phyloP scores from a whole-genome alignment of 371 early-diverging fungal species.

The Gilbertella persicaria region DNA sequence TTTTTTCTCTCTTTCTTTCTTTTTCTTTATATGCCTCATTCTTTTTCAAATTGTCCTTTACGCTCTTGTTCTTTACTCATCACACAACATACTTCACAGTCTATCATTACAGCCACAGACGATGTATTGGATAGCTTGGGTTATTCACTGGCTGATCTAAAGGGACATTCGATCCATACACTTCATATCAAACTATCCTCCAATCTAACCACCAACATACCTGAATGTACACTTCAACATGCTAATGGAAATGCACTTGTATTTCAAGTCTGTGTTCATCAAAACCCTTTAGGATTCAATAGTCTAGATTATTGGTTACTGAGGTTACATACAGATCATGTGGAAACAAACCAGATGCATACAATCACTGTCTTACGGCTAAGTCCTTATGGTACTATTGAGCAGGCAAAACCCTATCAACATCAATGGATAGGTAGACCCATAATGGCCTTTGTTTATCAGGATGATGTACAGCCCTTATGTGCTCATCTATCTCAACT shows the following conservation, averaged over 20 bases:
- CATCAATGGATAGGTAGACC: constrained; percentile 20
- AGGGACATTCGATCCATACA: constrained; percentile 13
- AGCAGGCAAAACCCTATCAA: constrained; percentile 14
- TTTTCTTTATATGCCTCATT: neutral
- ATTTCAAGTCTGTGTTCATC: constrained; percentile 28
- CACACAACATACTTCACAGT: constrained; percentile 10
- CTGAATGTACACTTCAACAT: constrained; percentile 20
- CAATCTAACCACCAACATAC: constrained; percentile 12
- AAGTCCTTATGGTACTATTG: constrained; percentile 29
- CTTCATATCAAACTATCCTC: constrained; percentile 12
- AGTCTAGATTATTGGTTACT: constrained; percentile 26
- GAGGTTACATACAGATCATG: neutral
- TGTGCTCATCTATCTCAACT: constrained; percentile 13
- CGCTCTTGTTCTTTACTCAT: constrained; percentile 10
- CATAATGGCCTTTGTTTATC: constrained; percentile 27
- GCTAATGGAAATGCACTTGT: constrained; percentile 10
- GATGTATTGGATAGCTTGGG: constrained; percentile 16
- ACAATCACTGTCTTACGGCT: constrained; percentile 15
- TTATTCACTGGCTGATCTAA: constrained; percentile 14
- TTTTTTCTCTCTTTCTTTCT: constrained; percentile 6
- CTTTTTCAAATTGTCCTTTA: constrained; percentile 16
- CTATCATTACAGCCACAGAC: constrained; percentile 19
- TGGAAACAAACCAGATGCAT: neutral
- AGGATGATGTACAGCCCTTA: constrained; percentile 20
- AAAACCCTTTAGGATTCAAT: constrained; percentile 19